Conservation (phyloP, 106 monocot species). For the Apostasia shenzhenica region DNA sequence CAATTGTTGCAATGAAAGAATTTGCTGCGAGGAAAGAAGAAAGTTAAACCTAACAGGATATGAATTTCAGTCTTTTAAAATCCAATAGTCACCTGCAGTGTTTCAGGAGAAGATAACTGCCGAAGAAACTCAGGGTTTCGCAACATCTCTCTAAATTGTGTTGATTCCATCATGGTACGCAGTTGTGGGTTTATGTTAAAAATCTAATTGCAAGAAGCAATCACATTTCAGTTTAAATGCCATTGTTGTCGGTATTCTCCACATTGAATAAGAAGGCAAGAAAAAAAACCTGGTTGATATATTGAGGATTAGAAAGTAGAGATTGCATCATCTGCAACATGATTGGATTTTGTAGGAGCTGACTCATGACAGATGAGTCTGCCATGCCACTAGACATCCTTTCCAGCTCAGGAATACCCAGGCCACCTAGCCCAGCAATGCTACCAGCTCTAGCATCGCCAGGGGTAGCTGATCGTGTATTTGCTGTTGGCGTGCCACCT, state of each 20-base stretch:
- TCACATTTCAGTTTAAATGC: neutral
- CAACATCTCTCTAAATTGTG: slow-evolving; percentile 63
- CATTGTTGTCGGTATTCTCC: neutral
- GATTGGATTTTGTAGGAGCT: slow-evolving; percentile 77
- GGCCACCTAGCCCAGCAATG: slow-evolving; percentile 49
- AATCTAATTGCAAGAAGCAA: slow-evolving; percentile 25
- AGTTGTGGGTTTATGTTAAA: slow-evolving; percentile 47
- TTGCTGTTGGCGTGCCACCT: slow-evolving; percentile 38
- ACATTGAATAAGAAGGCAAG: neutral
- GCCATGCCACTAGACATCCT: slow-evolving; percentile 43
- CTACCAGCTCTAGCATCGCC: slow-evolving; percentile 34
- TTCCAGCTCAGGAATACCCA: slow-evolving; percentile 61
- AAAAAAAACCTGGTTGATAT: slow-evolving; percentile 60
- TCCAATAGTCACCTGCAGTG: slow-evolving; percentile 36
- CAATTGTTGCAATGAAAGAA: slow-evolving; percentile 50
- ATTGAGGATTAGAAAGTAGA: slow-evolving; percentile 76
- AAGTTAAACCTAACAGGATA: neutral
- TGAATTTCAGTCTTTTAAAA: too few species aligned
- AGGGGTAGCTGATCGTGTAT: slow-evolving; percentile 31
- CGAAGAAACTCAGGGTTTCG: slow-evolving; percentile 71
- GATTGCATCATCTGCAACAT: slow-evolving; percentile 75
- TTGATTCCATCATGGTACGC: slow-evolving; percentile 44
- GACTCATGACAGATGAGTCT: slow-evolving; percentile 51
- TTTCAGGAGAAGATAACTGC: slow-evolving; percentile 60
- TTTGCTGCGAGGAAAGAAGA: slow-evolving; percentile 47